phyloP scores from a whole-genome alignment of 257 asterid genomes.

The Salvia rosmarinus region DNA sequence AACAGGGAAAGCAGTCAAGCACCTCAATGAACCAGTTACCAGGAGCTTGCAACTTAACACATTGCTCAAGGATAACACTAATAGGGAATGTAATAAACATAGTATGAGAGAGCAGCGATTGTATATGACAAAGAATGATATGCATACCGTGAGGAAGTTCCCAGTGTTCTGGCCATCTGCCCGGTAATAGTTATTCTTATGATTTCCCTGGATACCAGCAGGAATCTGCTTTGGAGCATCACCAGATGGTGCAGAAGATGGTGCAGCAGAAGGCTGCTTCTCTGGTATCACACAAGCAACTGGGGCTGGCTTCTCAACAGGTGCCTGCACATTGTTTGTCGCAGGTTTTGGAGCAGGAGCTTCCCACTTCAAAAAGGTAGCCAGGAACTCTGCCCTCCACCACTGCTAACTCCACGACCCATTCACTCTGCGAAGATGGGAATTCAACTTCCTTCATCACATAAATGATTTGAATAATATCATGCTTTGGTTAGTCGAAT shows the following conservation, averaged over 20 bases:
- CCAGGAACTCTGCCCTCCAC: slow-evolving; percentile 94
- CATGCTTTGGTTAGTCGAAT: neutral
- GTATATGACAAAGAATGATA: neutral
- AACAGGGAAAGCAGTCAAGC: neutral
- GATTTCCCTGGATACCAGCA: slow-evolving; percentile 68
- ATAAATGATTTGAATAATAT: neutral
- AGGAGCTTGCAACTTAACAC: neutral
- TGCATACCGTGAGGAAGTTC: slow-evolving; percentile 79
- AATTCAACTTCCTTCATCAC: slow-evolving; percentile 25
- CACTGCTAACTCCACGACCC: slow-evolving; percentile 87
- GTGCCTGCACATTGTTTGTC: slow-evolving; percentile 44
- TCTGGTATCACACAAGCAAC: slow-evolving; percentile 42
- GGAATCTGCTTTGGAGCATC: slow-evolving; percentile 61
- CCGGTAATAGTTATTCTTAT: slow-evolving; percentile 62
- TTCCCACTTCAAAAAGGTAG: slow-evolving; percentile 70
- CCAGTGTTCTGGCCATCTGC: slow-evolving; percentile 86
- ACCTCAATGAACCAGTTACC: neutral
- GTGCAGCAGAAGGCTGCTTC: slow-evolving; percentile 52
- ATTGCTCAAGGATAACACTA: neutral
- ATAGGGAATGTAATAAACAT: slow-evolving; percentile 2
- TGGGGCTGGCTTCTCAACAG: slow-evolving; percentile 50
- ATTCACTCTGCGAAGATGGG: slow-evolving; percentile 35
- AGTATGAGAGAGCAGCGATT: neutral
- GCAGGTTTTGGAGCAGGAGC: slow-evolving; percentile 60
- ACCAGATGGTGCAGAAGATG: too few relatives aligned